Percentiles rank a stretch among this genome's conserved stretches.
Conservation (phyloP, 345 rosid genomes). For the Linum trigynum region DNA sequence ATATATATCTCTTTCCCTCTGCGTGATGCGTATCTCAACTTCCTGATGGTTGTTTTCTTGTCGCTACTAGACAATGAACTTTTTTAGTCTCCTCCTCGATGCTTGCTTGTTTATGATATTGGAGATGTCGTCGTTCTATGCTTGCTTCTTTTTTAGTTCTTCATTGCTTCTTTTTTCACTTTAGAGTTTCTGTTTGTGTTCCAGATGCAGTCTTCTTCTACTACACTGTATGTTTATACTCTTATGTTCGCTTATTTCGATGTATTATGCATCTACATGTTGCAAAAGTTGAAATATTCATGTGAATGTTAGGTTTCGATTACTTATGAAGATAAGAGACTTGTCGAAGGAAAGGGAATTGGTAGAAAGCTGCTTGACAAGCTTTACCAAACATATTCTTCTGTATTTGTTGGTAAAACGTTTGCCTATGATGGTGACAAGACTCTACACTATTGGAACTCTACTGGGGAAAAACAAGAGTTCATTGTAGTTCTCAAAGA, state of each 20-base stretch:
- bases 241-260: slow-evolving; percentile 1
- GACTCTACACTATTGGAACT: slow-evolving; percentile 69
- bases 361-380: slow-evolving; percentile 62
- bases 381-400: slow-evolving; percentile 55
- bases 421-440: slow-evolving; percentile 85
- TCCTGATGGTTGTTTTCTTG: too few relatives aligned
- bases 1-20: too few relatives aligned
- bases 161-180: slow-evolving; percentile 29
- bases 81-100: too few relatives aligned
- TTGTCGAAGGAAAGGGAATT: slow-evolving; percentile 53
- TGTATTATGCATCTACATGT: slow-evolving; percentile 9
- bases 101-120: too few relatives aligned
- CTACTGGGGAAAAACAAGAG: slow-evolving; percentile 52
- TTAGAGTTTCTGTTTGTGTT: slow-evolving; percentile 39
- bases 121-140: too few relatives aligned
- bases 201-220: slow-evolving; percentile 66
- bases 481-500: slow-evolving; percentile 63
- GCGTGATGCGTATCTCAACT: too few relatives aligned
- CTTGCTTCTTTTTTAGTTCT: too few relatives aligned
- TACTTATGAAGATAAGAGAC: slow-evolving; percentile 39
- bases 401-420: slow-evolving; percentile 48
- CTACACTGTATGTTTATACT: slow-evolving; percentile 47
- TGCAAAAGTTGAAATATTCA: slow-evolving; percentile 1
- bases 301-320: slow-evolving; percentile 52
- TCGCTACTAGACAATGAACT: too few relatives aligned